Percentiles rank a stretch among this genome's conserved stretches.
These are phyloP conservation scores for Aspergillus sergii DNA, from an alignment of 2,329 filamentous ascomycete genomes.

Conservation along the genomic window DNA sequence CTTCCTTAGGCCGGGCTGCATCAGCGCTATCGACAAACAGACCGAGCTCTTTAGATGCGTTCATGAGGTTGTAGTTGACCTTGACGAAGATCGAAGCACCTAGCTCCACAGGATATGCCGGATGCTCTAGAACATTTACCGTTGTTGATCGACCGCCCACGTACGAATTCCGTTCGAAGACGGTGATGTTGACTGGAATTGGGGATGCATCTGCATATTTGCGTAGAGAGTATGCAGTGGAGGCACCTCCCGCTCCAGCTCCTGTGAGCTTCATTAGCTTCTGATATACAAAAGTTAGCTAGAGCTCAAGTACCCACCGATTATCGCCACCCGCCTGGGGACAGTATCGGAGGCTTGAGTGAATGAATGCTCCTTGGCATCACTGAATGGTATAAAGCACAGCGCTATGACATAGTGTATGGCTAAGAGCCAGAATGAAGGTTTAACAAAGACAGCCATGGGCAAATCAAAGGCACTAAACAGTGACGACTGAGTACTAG, in stretches of 20 bases:
- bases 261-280: slow-evolving; percentile 55
- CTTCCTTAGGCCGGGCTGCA: slow-evolving; percentile 50
- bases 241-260: slow-evolving; percentile 85
- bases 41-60: slow-evolving; percentile 71
- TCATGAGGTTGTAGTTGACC: slow-evolving; percentile 78
- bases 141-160: slow-evolving; percentile 88
- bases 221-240: slow-evolving; percentile 78
- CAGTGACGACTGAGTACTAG: background rate
- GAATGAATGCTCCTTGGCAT: slow-evolving; percentile 29
- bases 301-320: slow-evolving; percentile 28
- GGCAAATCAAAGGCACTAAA: background rate
- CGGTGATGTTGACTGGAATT: slow-evolving; percentile 74
- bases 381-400: slow-evolving; percentile 20
- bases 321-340: slow-evolving; percentile 38
- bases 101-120: slow-evolving; percentile 72
- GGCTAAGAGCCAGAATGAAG: slow-evolving; percentile 9
- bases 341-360: slow-evolving; percentile 12
- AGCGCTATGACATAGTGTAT: slow-evolving; percentile 16
- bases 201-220: slow-evolving; percentile 66
- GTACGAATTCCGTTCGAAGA: slow-evolving; percentile 78
- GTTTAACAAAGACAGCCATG: slow-evolving; percentile 14
- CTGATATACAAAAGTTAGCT: slow-evolving; percentile 2
- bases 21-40: slow-evolving; percentile 58
- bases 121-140: slow-evolving; percentile 72
- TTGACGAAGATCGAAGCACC: slow-evolving; percentile 91